A percentile compares a stretch with the other conserved stretches of the same genome.
Conservation (phyloP, 345 rosid species). For the Citrus cavaleriei region DNA sequence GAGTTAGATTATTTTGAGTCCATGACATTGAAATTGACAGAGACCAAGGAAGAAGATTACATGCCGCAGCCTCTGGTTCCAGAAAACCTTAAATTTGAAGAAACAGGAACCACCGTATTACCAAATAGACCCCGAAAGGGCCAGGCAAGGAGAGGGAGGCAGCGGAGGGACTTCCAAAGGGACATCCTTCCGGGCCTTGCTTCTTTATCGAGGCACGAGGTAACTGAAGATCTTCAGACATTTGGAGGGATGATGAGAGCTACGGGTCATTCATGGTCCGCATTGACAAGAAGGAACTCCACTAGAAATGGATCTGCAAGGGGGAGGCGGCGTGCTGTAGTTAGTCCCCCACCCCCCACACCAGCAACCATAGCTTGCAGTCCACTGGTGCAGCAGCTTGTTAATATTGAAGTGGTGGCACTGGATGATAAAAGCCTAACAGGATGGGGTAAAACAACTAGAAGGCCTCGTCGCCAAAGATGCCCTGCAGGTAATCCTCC, state of each 20-base stretch:
- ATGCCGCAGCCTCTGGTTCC: conserved; percentile 78
- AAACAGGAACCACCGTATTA: conserved; percentile 29
- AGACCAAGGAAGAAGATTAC: conserved; percentile 75
- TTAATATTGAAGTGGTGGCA: conserved; percentile 54
- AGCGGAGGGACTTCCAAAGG: conserved; percentile 94
- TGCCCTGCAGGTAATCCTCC: conserved; percentile 76
- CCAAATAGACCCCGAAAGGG: conserved; percentile 61
- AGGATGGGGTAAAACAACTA: conserved; percentile 90
- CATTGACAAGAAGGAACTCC: conserved; percentile 66
- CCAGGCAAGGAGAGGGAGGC: conserved; percentile 89
- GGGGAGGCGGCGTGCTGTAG: conserved; percentile 55
- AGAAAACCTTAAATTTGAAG: conserved; percentile 49
- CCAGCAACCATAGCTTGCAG: conserved; percentile 31
- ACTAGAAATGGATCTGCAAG: conserved; percentile 65
- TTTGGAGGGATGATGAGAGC: conserved; percentile 88
- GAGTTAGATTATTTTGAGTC: conserved; percentile 77
- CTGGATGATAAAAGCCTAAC: conserved; percentile 75
- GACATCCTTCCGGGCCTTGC: conserved; percentile 92
- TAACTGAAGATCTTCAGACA: conserved; percentile 86
- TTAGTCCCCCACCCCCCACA: conserved; percentile 37
- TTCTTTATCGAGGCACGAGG: conserved; percentile 86
- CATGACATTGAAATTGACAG: conserved; percentile 62
- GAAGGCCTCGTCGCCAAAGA: conserved; percentile 90
- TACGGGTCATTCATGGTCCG: conserved; percentile 67
- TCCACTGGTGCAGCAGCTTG: conserved; percentile 54